Evolutionary conservation across 257 asterid species (phyloP).

Genomic region (Solanum bulbocastanum): DNA sequence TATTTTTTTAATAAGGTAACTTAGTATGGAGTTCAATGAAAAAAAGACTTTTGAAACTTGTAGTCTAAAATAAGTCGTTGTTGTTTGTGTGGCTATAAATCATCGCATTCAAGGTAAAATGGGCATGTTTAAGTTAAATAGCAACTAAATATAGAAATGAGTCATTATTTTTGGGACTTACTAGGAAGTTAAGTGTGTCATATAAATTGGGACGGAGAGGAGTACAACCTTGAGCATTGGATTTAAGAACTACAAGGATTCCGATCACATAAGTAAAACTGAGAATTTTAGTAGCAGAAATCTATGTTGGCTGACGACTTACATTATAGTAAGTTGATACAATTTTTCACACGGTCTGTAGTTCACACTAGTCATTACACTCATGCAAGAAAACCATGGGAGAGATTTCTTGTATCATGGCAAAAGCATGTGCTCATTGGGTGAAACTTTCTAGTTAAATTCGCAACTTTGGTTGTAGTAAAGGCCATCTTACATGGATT

Average conservation of each 20-base stretch:
- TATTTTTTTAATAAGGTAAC: background rate
- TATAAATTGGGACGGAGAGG: background rate
- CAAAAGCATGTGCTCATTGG: background rate
- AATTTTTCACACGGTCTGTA: background rate
- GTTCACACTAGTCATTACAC: background rate
- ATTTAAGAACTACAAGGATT: background rate
- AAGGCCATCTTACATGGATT: background rate
- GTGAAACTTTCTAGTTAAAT: background rate
- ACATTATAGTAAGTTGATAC: background rate
- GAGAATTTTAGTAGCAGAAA: background rate
- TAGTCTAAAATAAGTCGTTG: background rate
- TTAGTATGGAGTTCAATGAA: background rate
- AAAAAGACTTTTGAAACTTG: background rate
- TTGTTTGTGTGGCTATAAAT: background rate
- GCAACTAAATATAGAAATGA: background rate
- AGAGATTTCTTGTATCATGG: background rate
- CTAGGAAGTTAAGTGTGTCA: background rate
- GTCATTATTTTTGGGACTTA: background rate
- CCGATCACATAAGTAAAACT: background rate
- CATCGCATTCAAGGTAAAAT: background rate
- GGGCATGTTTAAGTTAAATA: background rate
- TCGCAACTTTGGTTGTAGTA: background rate
- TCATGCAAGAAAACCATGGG: background rate
- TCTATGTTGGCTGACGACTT: background rate
- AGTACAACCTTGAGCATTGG: background rate